A percentile compares a stretch with the other conserved stretches of the same genome.
Conservation (phyloP, 108 stramenopile genomes). For the Bacterosira constricta region DNA sequence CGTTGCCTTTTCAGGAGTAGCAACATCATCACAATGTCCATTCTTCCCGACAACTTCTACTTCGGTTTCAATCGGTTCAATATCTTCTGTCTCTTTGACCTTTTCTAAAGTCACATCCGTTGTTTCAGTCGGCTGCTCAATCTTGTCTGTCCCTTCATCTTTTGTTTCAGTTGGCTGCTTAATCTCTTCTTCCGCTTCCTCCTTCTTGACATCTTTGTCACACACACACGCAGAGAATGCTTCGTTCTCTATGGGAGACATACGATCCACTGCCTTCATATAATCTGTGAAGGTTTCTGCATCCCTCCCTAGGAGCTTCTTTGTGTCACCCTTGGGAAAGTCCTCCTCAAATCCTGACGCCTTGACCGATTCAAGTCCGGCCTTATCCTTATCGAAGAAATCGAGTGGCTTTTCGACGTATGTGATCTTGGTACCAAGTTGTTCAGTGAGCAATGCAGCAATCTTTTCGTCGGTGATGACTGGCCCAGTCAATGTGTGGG, state of each 20-base stretch:
- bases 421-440: slow-evolving; percentile 32
- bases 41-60: too few species aligned
- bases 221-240: too few species aligned
- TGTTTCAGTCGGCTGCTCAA: too few species aligned
- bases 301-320: slow-evolving; percentile 31
- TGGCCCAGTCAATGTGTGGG: slow-evolving; percentile 36
- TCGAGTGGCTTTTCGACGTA: slow-evolving; percentile 47
- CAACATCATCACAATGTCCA: too few species aligned
- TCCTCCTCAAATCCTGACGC: slow-evolving; percentile 48
- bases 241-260: slow-evolving; percentile 25
- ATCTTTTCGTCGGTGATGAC: slow-evolving; percentile 42
- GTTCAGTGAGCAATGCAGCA: slow-evolving; percentile 33
- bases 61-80: too few species aligned
- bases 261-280: slow-evolving; percentile 13
- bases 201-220: too few species aligned
- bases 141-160: too few species aligned
- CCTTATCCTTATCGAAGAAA: slow-evolving; percentile 20
- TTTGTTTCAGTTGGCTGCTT: too few species aligned
- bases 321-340: slow-evolving; percentile 32
- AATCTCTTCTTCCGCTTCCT: too few species aligned
- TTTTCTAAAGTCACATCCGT: too few species aligned
- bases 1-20: too few species aligned
- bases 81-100: too few species aligned
- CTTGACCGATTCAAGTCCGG: slow-evolving; percentile 47
- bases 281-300: slow-evolving; percentile 46